Conservation (phyloP, 768 basidiomycete species). For the Stropharia rugosoannulata region DNA sequence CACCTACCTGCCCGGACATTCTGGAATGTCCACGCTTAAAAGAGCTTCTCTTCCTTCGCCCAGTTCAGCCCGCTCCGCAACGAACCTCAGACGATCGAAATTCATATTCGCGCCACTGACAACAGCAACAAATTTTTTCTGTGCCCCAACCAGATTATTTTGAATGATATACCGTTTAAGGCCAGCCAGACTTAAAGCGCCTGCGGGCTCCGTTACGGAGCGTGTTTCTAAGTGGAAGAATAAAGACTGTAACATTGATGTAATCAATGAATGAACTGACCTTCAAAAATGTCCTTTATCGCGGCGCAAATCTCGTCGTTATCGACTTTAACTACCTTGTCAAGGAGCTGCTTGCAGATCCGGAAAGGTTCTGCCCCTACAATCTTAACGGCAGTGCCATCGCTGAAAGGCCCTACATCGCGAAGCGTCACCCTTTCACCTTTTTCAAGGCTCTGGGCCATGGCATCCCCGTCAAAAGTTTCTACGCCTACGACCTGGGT, state of each 20-base stretch:
- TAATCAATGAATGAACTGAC: conserved; percentile 37
- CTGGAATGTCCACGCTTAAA: conserved; percentile 92
- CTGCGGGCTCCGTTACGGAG: conserved; percentile 95
- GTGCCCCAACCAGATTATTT: conserved; percentile 78
- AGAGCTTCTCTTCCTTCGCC: conserved; percentile 95
- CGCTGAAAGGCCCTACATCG: conserved; percentile 96
- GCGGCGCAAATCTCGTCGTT: conserved; percentile 98
- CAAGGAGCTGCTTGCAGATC: conserved; percentile 82
- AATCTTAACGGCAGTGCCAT: conserved; percentile 95
- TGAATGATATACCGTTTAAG: conserved; percentile 83
- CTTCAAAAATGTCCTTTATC: conserved; percentile 98
- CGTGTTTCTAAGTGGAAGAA: conserved; percentile 73
- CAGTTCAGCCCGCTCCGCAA: conserved; percentile 97
- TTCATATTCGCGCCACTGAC: conserved; percentile 99
- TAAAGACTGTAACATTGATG: background rate
- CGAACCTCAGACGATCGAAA: conserved; percentile 93
- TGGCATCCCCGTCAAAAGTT: conserved; percentile 93
- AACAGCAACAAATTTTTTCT: conserved; percentile 88
- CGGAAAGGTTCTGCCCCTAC: conserved; percentile 96
- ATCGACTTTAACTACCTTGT: conserved; percentile 79
- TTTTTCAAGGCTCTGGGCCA: conserved; percentile 77
- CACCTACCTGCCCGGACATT: conserved; percentile 83
- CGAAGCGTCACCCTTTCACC: conserved; percentile 81
- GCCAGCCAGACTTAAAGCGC: conserved; percentile 89
- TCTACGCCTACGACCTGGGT: conserved; percentile 90